phyloP scores from a whole-genome alignment of 192 early-diverging fungal species.

The Backusella luteola region DNA sequence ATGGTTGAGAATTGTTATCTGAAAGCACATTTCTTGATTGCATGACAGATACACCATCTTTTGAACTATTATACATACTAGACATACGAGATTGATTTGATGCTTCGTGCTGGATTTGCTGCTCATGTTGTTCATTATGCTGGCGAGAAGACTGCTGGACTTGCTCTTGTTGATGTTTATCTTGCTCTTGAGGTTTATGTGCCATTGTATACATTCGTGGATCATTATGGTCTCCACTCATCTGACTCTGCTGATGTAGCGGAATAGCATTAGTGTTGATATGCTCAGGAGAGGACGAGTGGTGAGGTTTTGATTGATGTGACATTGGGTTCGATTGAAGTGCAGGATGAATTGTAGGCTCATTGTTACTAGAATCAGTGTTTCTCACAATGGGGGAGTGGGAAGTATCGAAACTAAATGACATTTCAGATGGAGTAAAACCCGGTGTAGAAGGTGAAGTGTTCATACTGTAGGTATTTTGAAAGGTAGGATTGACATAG shows the following conservation, averaged over 20 bases:
- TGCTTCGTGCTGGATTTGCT: not conserved
- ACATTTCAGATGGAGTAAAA: not conserved
- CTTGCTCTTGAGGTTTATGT: not conserved
- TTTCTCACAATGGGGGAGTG: not conserved
- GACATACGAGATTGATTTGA: conserved; percentile 2
- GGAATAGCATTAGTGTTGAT: not conserved
- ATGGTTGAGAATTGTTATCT: not conserved
- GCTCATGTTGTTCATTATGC: not conserved
- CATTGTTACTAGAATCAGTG: not conserved
- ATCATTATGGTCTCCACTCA: not conserved
- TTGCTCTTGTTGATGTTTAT: not conserved
- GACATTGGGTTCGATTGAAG: conserved; percentile 1
- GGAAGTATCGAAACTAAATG: conserved; percentile 6
- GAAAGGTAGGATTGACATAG: conserved; percentile 18
- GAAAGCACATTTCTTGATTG: not conserved
- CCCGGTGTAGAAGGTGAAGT: not conserved
- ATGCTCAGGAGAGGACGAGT: not conserved
- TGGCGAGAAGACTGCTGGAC: not conserved
- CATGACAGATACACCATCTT: not conserved
- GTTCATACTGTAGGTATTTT: conserved; percentile 10
- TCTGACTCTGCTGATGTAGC: not conserved
- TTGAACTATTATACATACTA: not conserved
- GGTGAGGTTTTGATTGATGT: not conserved
- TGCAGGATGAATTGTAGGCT: not conserved
- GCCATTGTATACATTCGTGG: not conserved